phyloP scores from a whole-genome alignment of 371 early-diverging fungal species.

The Mortierella sp. region DNA sequence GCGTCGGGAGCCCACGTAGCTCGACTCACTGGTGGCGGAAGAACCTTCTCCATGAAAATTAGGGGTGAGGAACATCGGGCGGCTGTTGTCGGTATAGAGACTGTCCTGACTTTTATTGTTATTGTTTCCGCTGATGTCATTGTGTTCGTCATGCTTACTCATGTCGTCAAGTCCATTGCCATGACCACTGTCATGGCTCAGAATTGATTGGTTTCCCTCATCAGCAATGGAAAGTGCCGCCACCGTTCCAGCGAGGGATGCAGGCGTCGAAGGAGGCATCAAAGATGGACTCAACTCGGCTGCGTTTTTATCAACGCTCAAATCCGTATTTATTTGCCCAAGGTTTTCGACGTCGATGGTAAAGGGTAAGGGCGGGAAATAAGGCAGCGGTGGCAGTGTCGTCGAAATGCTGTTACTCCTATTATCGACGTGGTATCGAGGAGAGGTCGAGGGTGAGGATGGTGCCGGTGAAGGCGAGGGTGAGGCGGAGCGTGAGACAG shows the following conservation, averaged over 20 bases:
- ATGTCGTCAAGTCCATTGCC: background rate
- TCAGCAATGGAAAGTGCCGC: background rate
- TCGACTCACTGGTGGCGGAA: slow-evolving; percentile 28
- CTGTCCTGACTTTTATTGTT: slow-evolving; percentile 3
- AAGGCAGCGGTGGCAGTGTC: slow-evolving; percentile 25
- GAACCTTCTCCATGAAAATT: slow-evolving; percentile 13
- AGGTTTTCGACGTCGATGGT: slow-evolving; percentile 5
- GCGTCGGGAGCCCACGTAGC: slow-evolving; percentile 30
- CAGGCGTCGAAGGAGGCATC: no score
- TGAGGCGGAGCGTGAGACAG: background rate
- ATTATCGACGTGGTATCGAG: slow-evolving; percentile 22
- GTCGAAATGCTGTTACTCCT: slow-evolving; percentile 20
- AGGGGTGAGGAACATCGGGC: background rate
- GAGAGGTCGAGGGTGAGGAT: slow-evolving; percentile 12
- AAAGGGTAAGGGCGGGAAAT: slow-evolving; percentile 16
- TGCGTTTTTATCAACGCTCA: no score
- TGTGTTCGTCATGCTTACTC: slow-evolving; percentile 1
- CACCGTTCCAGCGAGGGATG: no score
- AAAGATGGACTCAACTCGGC: no score
- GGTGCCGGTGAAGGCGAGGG: background rate
- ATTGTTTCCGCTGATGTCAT: slow-evolving; percentile 5
- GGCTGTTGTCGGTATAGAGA: background rate
- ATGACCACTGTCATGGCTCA: background rate
- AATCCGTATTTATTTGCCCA: no score
- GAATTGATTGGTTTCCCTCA: slow-evolving; percentile 3